Base-by-base conservation (phyloP, 2,329 filamentous ascomycete genomes). In the Corniculantispora saksenae region DNA sequence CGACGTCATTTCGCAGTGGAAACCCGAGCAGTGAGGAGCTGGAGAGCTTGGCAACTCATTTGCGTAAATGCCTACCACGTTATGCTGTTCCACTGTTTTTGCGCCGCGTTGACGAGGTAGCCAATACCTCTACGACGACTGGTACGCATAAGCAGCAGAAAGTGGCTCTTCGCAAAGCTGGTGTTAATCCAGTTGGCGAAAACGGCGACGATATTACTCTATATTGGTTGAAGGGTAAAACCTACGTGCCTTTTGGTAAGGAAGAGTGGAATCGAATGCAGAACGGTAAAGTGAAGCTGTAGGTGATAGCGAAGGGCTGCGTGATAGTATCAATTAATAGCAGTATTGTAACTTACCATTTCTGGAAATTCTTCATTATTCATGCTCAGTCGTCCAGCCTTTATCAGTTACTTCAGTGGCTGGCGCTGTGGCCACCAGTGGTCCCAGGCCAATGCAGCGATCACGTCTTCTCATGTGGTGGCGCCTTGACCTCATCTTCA, bases 101-200 rank as follows among this genome's bases (percentile, higher is more conserved):
- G 51, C 83, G 93, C 13, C 77, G 93, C 6, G 84, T 89, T 8
- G 81, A 79, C 27, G 83, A 84, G 29, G 77, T 84, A 51, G 78
- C 80, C 3, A 83, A 87, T 50, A 76, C 78, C 0, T 81, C 86
- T 69, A 86, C 90, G 71, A 83, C 87, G 1, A 97, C 93, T 3
- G 92, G 93, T 0, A 97, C 93, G 55, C 91, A 92, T 72, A 97
- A 97, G 82, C 91, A 95, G 79, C 90, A 94, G 78, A 97, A 97
- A 77, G 86, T 90, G 67, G 77, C 80, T 0, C 75, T 97, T 68
- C 82, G 92, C 19, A 81, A 82, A 2, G 84, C 94, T 67, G 93
- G 93, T 0, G 91, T 94, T 0, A 86, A 92, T 70, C 91, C 90
- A 0, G 76, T 72, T 3, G 32, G 61, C 4, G 63, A 66, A 1